phyloP scores from a whole-genome alignment of 805 yeast species.

The Wickerhamomyces alni region DNA sequence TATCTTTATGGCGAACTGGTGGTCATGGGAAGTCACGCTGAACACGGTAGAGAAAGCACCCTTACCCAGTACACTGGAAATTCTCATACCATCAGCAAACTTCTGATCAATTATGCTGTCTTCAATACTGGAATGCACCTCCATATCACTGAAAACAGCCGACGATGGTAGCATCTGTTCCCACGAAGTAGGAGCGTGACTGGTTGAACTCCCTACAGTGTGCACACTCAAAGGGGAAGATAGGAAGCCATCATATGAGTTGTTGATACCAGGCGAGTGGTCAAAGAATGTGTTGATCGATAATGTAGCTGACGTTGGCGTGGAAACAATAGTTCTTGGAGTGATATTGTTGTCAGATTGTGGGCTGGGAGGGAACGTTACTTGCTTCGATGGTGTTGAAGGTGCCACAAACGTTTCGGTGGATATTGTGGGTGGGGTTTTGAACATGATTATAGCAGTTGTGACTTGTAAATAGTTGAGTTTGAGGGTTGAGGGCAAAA shows the following conservation, averaged over 20 bases:
- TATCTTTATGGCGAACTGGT: conserved; percentile 15
- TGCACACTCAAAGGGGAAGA: too few relatives aligned
- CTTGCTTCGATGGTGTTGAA: neutral
- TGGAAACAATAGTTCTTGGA: too few relatives aligned
- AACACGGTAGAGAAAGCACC: conserved; percentile 19
- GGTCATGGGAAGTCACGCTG: conserved; percentile 1
- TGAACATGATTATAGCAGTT: neutral
- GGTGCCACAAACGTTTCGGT: neutral
- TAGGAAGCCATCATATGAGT: too few relatives aligned
- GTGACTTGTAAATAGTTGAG: too few relatives aligned
- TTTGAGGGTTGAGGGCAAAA: too few relatives aligned
- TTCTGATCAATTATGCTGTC: conserved; percentile 8
- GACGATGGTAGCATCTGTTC: neutral
- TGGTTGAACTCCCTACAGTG: neutral
- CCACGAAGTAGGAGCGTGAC: neutral
- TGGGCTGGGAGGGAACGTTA: neutral
- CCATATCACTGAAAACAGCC: neutral
- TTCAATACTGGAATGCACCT: neutral
- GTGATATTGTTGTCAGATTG: too few relatives aligned
- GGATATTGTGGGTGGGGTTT: neutral
- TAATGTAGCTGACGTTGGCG: neutral
- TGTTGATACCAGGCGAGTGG: too few relatives aligned
- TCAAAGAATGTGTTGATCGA: neutral
- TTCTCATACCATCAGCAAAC: conserved; percentile 2
- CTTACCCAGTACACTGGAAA: conserved; percentile 8